These are phyloP conservation scores for Fusarium humuli DNA, from an alignment of 2,329 filamentous ascomycete species.

Conservation along the genomic window DNA sequence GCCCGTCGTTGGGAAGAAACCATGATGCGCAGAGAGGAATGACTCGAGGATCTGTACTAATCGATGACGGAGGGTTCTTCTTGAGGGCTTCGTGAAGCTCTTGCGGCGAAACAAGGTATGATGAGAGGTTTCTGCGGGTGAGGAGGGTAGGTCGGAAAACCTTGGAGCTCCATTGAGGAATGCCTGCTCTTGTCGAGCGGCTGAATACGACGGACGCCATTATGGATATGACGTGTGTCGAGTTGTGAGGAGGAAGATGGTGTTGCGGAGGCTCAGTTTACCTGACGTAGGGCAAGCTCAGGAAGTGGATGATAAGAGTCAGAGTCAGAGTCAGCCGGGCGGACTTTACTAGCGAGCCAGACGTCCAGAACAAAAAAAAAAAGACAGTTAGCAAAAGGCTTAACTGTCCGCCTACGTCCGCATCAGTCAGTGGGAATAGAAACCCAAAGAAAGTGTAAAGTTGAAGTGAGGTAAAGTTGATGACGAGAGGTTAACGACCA, in stretches of 20 bases:
- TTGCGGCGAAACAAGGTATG: conserved; percentile 86
- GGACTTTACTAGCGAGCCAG: conserved; percentile 7
- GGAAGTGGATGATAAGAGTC: conserved; percentile 40
- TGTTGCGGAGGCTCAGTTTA: conserved; percentile 26
- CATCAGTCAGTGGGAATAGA: conserved; percentile 38
- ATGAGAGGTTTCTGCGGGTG: conserved; percentile 66
- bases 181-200: conserved; percentile 56
- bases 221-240: conserved; percentile 22
- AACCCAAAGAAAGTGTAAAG: conserved; percentile 15
- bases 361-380: conserved; percentile 5
- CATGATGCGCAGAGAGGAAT: conserved; percentile 92
- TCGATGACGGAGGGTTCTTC: conserved; percentile 81
- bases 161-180: conserved; percentile 54
- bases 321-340: conserved; percentile 20
- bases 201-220: conserved; percentile 60
- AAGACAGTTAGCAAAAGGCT: conserved; percentile 38
- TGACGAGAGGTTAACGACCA: conserved; percentile 40
- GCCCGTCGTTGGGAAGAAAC: conserved; percentile 94
- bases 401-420: conserved; percentile 39
- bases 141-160: conserved; percentile 48
- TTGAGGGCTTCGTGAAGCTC: conserved; percentile 85
- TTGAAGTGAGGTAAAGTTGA: conserved; percentile 36
- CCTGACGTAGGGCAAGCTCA: conserved; percentile 38
- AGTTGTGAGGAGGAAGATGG: conserved; percentile 20
- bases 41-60: conserved; percentile 84